Evolutionary conservation across 306 rosid species (phyloP).

Genomic region (Quercus cerris): DNA sequence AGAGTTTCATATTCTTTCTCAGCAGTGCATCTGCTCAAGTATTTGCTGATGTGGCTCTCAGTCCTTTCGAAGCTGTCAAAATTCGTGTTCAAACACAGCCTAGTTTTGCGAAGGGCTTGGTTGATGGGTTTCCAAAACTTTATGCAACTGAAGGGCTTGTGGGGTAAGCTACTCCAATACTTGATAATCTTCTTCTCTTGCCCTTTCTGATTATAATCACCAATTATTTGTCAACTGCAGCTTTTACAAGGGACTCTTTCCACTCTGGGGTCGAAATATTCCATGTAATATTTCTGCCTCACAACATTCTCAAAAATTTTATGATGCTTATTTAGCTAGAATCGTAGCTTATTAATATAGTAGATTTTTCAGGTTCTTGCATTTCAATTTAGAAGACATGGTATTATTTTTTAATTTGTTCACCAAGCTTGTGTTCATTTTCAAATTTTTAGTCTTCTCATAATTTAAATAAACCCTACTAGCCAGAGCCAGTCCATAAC

Average conservation of each 20-base stretch:
- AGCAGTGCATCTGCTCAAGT: slow-evolving; percentile 68
- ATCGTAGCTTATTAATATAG: background rate
- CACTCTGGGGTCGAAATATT: slow-evolving; percentile 79
- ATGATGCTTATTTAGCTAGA: background rate
- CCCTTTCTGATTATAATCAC: slow-evolving; percentile 7
- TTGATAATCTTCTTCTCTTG: background rate
- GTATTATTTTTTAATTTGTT: background rate
- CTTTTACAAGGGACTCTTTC: slow-evolving; percentile 58
- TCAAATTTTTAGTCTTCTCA: background rate
- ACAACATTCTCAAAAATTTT: background rate
- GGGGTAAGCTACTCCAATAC: slow-evolving; percentile 30
- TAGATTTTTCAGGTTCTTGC: background rate
- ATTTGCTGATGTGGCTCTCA: slow-evolving; percentile 65
- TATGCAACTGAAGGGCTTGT: slow-evolving; percentile 52
- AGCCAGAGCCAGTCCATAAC: background rate
- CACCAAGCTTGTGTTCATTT: background rate
- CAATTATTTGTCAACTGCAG: slow-evolving; percentile 32
- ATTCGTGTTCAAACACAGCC: slow-evolving; percentile 62
- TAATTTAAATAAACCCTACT: background rate
- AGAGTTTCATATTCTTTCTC: slow-evolving; percentile 53
- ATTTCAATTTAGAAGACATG: slow-evolving; percentile 1
- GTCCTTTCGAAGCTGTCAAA: slow-evolving; percentile 72
- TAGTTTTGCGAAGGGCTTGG: slow-evolving; percentile 55
- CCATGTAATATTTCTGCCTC: slow-evolving; percentile 55
- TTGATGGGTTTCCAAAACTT: slow-evolving; percentile 60